Evolutionary conservation across 1,284 basidiomycete genomes (phyloP).

Genomic region (Peniophora sp.): DNA sequence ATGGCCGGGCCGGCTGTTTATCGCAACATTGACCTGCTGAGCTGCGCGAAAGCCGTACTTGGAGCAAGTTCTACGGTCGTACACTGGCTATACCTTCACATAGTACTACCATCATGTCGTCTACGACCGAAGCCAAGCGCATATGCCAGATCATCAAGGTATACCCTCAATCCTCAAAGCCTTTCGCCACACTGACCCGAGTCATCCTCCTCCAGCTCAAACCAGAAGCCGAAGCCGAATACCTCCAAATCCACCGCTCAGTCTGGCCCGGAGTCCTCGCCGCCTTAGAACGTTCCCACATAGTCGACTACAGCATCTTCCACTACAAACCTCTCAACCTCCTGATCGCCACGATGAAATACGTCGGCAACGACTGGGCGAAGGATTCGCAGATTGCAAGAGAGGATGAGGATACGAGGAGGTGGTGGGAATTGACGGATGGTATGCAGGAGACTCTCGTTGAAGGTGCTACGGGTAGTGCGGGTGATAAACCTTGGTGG

Average conservation of each 20-base stretch:
- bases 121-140: slow-evolving; percentile 29
- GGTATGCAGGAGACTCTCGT: slow-evolving; percentile 73
- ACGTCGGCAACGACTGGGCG: slow-evolving; percentile 53
- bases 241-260: slow-evolving; percentile 57
- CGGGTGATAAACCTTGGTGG: slow-evolving; percentile 67
- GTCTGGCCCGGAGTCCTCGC: slow-evolving; percentile 71
- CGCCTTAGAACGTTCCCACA: slow-evolving; percentile 57
- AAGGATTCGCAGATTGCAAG: slow-evolving; percentile 60
- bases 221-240: slow-evolving; percentile 55
- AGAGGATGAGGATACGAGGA: slow-evolving; percentile 57
- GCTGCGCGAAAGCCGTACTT: too few species aligned
- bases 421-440: slow-evolving; percentile 77
- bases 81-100: not conserved
- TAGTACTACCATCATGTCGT: not conserved
- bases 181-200: not conserved
- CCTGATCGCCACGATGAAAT: slow-evolving; percentile 66
- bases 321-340: slow-evolving; percentile 55
- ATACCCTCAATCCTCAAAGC: not conserved
- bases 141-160: slow-evolving; percentile 73
- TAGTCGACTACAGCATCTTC: slow-evolving; percentile 73
- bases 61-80: too few species aligned
- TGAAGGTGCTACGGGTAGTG: slow-evolving; percentile 62
- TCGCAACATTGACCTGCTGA: not conserved
- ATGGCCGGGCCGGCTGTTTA: not conserved
- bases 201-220: slow-evolving; percentile 34